Base-by-base conservation (phyloP, 345 rosid genomes). In the Aurinia saxatilis region DNA sequence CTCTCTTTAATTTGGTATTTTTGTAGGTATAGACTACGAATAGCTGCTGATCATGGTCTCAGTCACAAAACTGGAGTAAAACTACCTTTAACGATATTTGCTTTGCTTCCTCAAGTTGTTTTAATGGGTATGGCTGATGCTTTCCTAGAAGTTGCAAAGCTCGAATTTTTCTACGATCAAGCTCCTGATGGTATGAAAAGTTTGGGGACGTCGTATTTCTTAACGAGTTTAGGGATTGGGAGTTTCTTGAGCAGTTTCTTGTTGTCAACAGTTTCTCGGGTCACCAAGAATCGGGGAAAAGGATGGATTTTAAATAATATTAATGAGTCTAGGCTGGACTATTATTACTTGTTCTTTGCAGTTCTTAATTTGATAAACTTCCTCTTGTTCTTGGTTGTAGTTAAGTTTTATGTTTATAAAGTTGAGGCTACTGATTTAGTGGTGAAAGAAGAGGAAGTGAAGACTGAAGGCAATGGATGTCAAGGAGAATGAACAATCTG, bases 91-190 rank as follows among this genome's bases (percentile, higher is more conserved):
- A n/a, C n/a, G n/a, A n/a, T n/a, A n/a, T n/a, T n/a, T n/a, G n/a
- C 80, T 37, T 42, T 91, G 41, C 90, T 91, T 48, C 98, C 96
- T 18, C 95, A 91, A 25, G 85, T 85, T 50, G 57, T 81, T 19
- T 84, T 91, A 4, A 87, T 91, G 91, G 96, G 98, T 30, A 50
- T 63, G 0, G 98, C 95, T 4, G 96, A 88, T 70, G 77, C 91
- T 0, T 91, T 84, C 56, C 39, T 91, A 10, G 96, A 81, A 67
- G 95, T 87, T 3, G 83, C 91, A 6, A 87, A 87, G 83, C 68
- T 89, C 6, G 95, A 92, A n/a, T n/a, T n/a, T n/a, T n/a, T n/a
- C n/a, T n/a, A n/a, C n/a, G n/a, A n/a, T n/a, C n/a, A n/a, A n/a
- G n/a, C n/a, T n/a, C n/a, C n/a, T n/a, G n/a, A n/a, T n/a, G n/a